Conservation (phyloP, 2,329 filamentous ascomycete genomes). For the Fusarium acutatum region DNA sequence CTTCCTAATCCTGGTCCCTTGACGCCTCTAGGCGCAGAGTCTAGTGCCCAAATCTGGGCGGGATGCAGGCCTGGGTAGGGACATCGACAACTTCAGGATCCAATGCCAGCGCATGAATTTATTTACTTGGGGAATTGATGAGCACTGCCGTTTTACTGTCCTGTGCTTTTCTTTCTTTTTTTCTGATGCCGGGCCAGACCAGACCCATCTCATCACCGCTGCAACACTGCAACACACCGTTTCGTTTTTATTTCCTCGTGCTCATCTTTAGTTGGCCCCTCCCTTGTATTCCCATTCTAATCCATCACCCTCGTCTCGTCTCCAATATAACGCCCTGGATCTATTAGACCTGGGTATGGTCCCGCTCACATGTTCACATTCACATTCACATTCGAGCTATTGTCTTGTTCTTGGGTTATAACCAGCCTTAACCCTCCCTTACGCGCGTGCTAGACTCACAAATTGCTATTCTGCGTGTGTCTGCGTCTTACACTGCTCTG, state of each 20-base stretch:
- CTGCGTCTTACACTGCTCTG: constrained; percentile 6
- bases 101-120: constrained; percentile 37
- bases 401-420: constrained; percentile 19
- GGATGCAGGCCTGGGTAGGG: neutral
- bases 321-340: constrained; percentile 21
- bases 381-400: constrained; percentile 4
- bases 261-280: constrained; percentile 15
- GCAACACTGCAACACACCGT: constrained; percentile 37
- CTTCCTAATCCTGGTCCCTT: constrained; percentile 17
- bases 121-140: constrained; percentile 26
- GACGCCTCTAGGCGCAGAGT: neutral
- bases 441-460: constrained; percentile 3
- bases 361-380: constrained; percentile 14
- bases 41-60: neutral
- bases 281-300: constrained; percentile 9
- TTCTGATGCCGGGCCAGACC: neutral
- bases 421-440: constrained; percentile 15
- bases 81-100: neutral
- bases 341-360: constrained; percentile 15
- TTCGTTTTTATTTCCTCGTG: constrained; percentile 30
- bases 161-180: constrained; percentile 26
- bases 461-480: neutral
- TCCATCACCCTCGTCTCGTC: constrained; percentile 4
- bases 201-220: constrained; percentile 30
- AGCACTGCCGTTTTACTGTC: constrained; percentile 30